These are phyloP conservation scores for barrel medic (Medicago truncatula) DNA, from an alignment of 306 rosid species.

Conservation along the genomic window MtrunA17r5.0-ANR NC_053049.1:7389501-7390000, in stretches of 20 bases:
- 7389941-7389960: too few species aligned
- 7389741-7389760: conserved; percentile 25
- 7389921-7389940: too few species aligned
- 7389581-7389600: background rate
- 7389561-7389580: background rate
- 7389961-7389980: too few species aligned
- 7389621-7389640: conserved; percentile 1
- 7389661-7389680: conserved; percentile 30
- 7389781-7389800: background rate
- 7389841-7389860: background rate
- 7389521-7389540: background rate
- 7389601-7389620: conserved; percentile 10
- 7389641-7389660: conserved; percentile 25
- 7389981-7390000: too few species aligned
- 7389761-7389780: background rate
- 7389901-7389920: too few species aligned
- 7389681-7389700: conserved; percentile 17
- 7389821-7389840: background rate
- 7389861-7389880: background rate
- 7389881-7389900: too few species aligned
- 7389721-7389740: background rate
- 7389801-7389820: background rate
- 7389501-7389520: too few species aligned
- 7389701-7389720: background rate
- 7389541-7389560: conserved; percentile 7